A percentile compares a stretch with the other conserved stretches of the same genome.
Conservation (phyloP, 2,329 filamentous ascomycete species). For the Hypoxylon sp. region DNA sequence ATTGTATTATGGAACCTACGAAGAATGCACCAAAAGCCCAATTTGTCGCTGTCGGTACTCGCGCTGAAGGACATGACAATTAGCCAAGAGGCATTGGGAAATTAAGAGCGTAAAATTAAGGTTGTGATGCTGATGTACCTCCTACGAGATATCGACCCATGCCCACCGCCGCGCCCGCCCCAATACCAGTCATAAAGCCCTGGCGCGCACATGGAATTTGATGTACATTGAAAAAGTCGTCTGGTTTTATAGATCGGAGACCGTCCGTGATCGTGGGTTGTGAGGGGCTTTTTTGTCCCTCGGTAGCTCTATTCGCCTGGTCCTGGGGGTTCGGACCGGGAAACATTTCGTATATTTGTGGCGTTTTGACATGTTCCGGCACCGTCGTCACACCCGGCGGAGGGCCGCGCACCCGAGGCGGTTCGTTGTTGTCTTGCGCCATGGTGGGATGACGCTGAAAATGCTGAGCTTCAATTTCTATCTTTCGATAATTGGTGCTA, state of each 20-base stretch:
- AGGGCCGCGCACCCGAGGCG: constrained; percentile 50
- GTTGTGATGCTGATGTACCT: constrained; percentile 67
- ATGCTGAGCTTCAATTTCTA: constrained; percentile 20
- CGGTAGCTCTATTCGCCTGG: constrained; percentile 37
- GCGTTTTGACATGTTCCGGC: constrained; percentile 55
- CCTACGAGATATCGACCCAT: constrained; percentile 80
- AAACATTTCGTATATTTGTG: constrained; percentile 60
- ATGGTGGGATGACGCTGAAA: constrained; percentile 47
- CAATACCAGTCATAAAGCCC: constrained; percentile 86
- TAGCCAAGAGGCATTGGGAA: constrained; percentile 10
- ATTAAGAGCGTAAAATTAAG: not conserved
- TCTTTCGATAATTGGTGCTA: constrained; percentile 23
- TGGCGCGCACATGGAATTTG: constrained; percentile 88
- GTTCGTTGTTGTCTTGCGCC: constrained; percentile 52
- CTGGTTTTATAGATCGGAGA: constrained; percentile 74
- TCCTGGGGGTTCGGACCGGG: constrained; percentile 47
- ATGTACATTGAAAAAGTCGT: constrained; percentile 80
- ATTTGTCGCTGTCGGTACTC: constrained; percentile 78
- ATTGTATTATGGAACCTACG: constrained; percentile 77
- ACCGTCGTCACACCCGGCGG: constrained; percentile 56
- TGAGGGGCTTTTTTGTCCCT: constrained; percentile 57
- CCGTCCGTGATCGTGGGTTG: constrained; percentile 71
- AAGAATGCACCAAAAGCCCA: constrained; percentile 88
- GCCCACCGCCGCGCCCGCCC: constrained; percentile 81
- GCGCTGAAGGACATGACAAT: constrained; percentile 58